Evolutionary conservation across 2,329 filamentous ascomycete species (phyloP), one percentile per base, ranked within the genome.

Genomic region (Calonectria honghensis): DNA sequence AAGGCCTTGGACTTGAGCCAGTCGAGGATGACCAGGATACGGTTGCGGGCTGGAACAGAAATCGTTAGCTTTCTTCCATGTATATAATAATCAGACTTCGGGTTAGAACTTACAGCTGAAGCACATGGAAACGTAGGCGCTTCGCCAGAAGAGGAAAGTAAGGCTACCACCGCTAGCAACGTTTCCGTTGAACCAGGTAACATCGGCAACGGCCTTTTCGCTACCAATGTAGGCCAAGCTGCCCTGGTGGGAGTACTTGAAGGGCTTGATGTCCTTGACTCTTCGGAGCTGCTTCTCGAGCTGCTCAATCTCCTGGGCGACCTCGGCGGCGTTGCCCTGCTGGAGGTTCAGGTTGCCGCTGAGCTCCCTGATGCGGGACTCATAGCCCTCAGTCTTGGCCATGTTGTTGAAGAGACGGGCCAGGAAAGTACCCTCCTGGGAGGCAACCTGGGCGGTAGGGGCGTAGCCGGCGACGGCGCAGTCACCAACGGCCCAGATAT

Each of bases 51-150:
- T 97, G 78, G 61, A 35, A 83, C 52, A 37, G 74, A 73, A 51
- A 75, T 31, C 35, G 70, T 78, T 77, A 81, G 67, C 48, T 79
- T 77, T 27, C n/a, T 54, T 10, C 14, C 31, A 10, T 31, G 10
- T 27, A 16, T 6, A 20, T 4, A 57, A 31, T 37, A 11, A 52
- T 14, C 31, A 18, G 24, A 24, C 7, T 32, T 9, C 6, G 61
- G 41, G 27, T 41, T 74, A 29, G 70, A 79, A 94, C 95, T 93
- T 91, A 97, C 95, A 96, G 93, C 96, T 98, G 87, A 99, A 99
- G 92, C 96, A 98, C 97, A 99, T 99, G 90, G 95, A 98, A 85
- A 99, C 89, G 87, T 99, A 99, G 70, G 96, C 97, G 84, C 95
- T 97, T 85, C 96, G 92, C 97, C 97, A 99, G 92, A 99, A 99